phyloP scores from a whole-genome alignment of 768 basidiomycete species.

The Obba rivulosa region DNA sequence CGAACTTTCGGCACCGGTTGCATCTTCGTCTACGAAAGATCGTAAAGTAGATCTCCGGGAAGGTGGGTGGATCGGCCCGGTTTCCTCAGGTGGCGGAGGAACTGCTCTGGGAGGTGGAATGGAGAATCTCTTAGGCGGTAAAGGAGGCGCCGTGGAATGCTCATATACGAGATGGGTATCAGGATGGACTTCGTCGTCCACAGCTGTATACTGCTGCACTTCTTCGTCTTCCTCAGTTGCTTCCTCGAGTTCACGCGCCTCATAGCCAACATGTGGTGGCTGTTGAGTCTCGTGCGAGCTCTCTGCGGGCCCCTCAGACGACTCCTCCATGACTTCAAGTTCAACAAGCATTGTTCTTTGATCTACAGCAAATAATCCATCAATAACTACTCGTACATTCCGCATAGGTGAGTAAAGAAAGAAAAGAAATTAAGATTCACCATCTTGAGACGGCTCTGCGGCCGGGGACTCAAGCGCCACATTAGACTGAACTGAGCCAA shows the following conservation, averaged over 20 bases:
- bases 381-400: constrained; percentile 20
- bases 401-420: constrained; percentile 1
- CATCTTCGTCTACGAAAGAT: too few species aligned
- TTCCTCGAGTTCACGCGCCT: constrained; percentile 4
- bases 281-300: constrained; percentile 6
- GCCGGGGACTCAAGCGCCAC: constrained; percentile 5
- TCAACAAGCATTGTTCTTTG: constrained; percentile 1
- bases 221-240: constrained; percentile 5
- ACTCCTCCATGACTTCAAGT: constrained; percentile 5
- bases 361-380: constrained; percentile 16
- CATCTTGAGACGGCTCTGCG: constrained; percentile 24
- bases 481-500: constrained; percentile 13
- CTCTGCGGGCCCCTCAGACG: background rate
- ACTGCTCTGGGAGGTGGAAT: constrained; percentile 12
- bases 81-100: constrained; percentile 1
- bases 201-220: constrained; percentile 3
- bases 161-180: background rate
- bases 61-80: too few species aligned
- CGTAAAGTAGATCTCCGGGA: too few species aligned
- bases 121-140: constrained; percentile 6
- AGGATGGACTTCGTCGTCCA: constrained; percentile 5
- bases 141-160: background rate
- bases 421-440: constrained; percentile 37
- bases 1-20: too few species aligned
- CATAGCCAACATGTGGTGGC: constrained; percentile 1